Conservation (phyloP, 1,284 basidiomycete species). For the Ceraceosorus bombacis region DNA sequence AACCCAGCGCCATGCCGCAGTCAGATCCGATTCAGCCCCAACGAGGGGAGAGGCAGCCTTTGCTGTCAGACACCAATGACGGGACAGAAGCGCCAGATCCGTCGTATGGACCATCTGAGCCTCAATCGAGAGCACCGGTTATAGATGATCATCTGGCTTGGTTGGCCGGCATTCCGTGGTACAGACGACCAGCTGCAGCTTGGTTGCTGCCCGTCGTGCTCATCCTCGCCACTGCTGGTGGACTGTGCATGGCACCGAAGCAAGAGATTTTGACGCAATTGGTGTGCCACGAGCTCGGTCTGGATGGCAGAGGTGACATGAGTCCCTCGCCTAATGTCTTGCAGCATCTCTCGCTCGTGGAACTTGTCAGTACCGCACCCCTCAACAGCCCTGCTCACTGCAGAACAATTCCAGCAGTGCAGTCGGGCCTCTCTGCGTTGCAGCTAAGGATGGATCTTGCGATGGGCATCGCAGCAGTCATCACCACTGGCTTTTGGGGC, state of each 20-base stretch:
- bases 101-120: too few relatives aligned
- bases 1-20: too few relatives aligned
- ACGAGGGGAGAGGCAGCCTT: too few relatives aligned
- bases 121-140: too few relatives aligned
- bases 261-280: conserved; percentile 40
- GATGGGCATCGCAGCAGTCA: conserved; percentile 70
- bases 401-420: conserved; percentile 26
- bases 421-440: conserved; percentile 25
- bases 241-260: conserved; percentile 39
- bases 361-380: neutral
- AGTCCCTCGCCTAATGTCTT: neutral
- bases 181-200: conserved; percentile 28
- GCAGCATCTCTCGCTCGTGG: neutral
- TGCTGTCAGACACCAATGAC: too few relatives aligned
- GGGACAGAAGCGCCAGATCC: too few relatives aligned
- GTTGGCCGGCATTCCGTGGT: conserved; percentile 24
- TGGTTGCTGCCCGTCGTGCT: conserved; percentile 38
- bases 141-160: too few relatives aligned
- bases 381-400: conserved; percentile 8
- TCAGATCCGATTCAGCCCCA: too few relatives aligned
- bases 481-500: conserved; percentile 84
- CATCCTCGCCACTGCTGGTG: conserved; percentile 29
- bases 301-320: conserved; percentile 14
- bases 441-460: conserved; percentile 58
- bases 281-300: conserved; percentile 34